A percentile compares a stretch with the other conserved stretches of the same genome.
Evolutionary conservation across 768 basidiomycete genomes (phyloP).

Genomic region (Exidia glandulosa): DNA sequence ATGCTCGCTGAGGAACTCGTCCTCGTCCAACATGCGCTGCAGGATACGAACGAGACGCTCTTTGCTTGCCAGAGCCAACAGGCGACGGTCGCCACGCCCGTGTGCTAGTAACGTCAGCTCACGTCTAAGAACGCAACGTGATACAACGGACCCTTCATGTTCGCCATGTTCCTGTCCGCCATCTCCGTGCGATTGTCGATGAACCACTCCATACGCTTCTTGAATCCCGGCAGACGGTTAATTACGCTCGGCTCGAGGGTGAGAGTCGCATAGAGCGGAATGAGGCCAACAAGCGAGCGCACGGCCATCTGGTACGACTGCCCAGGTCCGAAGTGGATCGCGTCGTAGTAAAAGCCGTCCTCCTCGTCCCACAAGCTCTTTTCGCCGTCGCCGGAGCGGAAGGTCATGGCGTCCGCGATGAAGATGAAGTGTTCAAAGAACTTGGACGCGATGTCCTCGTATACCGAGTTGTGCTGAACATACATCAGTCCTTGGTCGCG

Average conservation of each 20-base stretch:
- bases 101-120: conserved; percentile 22
- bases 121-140: neutral
- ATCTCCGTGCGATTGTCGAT: conserved; percentile 85
- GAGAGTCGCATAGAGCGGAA: conserved; percentile 90
- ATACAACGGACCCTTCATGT: conserved; percentile 63
- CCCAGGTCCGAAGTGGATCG: conserved; percentile 76
- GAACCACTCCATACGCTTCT: conserved; percentile 99
- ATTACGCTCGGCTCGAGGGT: conserved; percentile 84
- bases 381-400: conserved; percentile 59
- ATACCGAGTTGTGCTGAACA: conserved; percentile 91
- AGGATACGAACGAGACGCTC: conserved; percentile 81
- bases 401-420: conserved; percentile 99
- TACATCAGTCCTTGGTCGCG: no score
- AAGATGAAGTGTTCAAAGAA: conserved; percentile 98
- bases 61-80: conserved; percentile 85
- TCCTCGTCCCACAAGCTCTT: conserved; percentile 88
- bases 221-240: conserved; percentile 93
- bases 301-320: conserved; percentile 86
- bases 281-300: conserved; percentile 91
- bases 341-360: conserved; percentile 98
- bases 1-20: conserved; percentile 91
- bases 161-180: conserved; percentile 87
- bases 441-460: conserved; percentile 98
- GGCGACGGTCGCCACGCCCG: conserved; percentile 76
- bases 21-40: conserved; percentile 95